Conservation (phyloP, 2,329 filamentous ascomycete genomes). For the Trichoderma hamatum region DNA sequence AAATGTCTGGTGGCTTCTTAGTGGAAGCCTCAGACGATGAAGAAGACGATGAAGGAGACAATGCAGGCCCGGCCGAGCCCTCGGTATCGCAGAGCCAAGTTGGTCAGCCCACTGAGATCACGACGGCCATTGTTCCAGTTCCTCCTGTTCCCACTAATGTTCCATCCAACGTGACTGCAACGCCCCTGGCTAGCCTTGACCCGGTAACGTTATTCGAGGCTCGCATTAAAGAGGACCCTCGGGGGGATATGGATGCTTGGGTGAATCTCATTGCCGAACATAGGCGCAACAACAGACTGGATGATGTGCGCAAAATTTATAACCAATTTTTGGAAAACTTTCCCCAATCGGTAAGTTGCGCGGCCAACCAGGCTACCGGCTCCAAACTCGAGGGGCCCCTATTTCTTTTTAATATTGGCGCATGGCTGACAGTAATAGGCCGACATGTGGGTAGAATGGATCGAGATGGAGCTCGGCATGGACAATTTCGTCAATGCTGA, state of each 20-base stretch:
- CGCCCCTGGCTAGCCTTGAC: constrained; percentile 58
- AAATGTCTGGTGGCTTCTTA: constrained; percentile 62
- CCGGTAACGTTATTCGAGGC: constrained; percentile 82
- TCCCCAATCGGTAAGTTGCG: constrained; percentile 78
- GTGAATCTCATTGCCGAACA: constrained; percentile 83
- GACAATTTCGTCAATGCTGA: constrained; percentile 83
- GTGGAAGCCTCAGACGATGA: constrained; percentile 64
- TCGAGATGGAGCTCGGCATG: constrained; percentile 84
- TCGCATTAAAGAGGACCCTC: constrained; percentile 87
- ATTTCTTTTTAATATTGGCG: not conserved
- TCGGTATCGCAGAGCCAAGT: constrained; percentile 20
- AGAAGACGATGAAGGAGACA: constrained; percentile 34
- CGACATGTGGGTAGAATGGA: constrained; percentile 86
- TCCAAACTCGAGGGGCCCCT: not conserved
- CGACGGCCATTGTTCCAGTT: constrained; percentile 31
- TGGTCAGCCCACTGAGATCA: constrained; percentile 32
- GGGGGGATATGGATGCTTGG: constrained; percentile 93
- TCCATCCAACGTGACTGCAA: constrained; percentile 41
- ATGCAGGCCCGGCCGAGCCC: not conserved
- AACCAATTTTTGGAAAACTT: constrained; percentile 87
- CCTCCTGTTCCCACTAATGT: constrained; percentile 32
- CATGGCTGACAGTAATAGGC: constrained; percentile 59
- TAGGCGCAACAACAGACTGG: constrained; percentile 77
- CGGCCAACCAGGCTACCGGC: not conserved
- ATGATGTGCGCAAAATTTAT: constrained; percentile 78